Conservation (phyloP, 306 rosid species). For the Vicia faba region DNA sequence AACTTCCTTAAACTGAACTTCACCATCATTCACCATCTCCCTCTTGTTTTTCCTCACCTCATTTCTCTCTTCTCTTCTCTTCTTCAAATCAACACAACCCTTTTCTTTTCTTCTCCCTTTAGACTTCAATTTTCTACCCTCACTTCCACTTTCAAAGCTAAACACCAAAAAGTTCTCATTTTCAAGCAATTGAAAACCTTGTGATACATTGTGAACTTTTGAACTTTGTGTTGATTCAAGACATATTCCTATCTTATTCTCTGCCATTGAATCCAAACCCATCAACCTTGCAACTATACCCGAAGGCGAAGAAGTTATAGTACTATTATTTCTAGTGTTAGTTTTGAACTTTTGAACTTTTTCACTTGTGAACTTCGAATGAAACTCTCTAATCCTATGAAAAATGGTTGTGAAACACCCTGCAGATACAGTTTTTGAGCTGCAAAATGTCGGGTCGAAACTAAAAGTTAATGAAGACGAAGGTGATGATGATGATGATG, state of each 20-base stretch:
- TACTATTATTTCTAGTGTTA: not conserved
- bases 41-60: conserved; percentile 45
- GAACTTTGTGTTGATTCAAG: conserved; percentile 30
- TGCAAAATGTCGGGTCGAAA: conserved; percentile 49
- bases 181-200: conserved; percentile 56
- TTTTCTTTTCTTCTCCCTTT: conserved; percentile 37
- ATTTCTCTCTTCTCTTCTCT: not conserved
- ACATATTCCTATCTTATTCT: conserved; percentile 38
- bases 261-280: conserved; percentile 68
- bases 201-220: not conserved
- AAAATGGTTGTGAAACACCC: conserved; percentile 66
- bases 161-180: conserved; percentile 68
- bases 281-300: conserved; percentile 73
- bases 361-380: conserved; percentile 30
- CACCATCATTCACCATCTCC: conserved; percentile 33
- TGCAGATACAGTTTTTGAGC: conserved; percentile 54
- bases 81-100: conserved; percentile 22
- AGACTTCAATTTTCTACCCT: conserved; percentile 40
- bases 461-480: conserved; percentile 43
- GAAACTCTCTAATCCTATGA: conserved; percentile 51
- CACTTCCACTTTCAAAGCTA: conserved; percentile 56
- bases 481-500: conserved; percentile 49
- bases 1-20: conserved; percentile 38
- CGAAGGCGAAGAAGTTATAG: not conserved
- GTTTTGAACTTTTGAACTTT: conserved; percentile 42